Percentiles rank a stretch among this genome's conserved stretches.
Evolutionary conservation across 768 basidiomycete genomes (phyloP).

Genomic region (Tylopilus felleus): DNA sequence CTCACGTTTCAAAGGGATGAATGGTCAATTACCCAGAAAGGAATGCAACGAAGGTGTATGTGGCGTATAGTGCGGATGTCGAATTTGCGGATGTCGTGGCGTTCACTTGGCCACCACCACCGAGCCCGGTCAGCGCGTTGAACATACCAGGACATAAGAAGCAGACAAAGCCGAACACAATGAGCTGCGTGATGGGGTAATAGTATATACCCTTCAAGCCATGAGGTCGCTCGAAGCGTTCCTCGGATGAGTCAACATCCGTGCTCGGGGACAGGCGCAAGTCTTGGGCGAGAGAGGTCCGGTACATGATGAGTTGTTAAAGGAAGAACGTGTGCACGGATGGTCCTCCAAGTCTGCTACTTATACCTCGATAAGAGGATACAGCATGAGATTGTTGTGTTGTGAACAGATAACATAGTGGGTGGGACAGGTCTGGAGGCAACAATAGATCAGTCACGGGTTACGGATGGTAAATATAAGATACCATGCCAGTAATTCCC

Average conservation of each 20-base stretch:
- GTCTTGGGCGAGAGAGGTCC: not conserved
- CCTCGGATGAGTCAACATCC: not conserved
- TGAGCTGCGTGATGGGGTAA: not conserved
- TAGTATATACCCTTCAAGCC: not conserved
- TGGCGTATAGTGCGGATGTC: constrained; percentile 51
- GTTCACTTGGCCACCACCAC: not conserved
- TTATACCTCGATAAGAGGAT: not conserved
- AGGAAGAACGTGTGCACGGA: not conserved
- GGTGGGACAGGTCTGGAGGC: no score
- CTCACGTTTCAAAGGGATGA: not conserved
- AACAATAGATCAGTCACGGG: no score
- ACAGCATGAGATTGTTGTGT: no score
- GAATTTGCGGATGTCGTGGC: not conserved
- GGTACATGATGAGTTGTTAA: not conserved
- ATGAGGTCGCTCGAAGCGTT: not conserved
- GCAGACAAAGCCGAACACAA: constrained; percentile 58
- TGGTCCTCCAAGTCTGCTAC: not conserved
- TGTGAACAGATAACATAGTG: no score
- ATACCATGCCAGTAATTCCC: no score
- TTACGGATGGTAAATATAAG: no score
- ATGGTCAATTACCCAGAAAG: constrained; percentile 53
- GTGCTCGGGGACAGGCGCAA: not conserved
- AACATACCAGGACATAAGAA: constrained; percentile 67
- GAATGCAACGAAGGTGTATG: constrained; percentile 58
- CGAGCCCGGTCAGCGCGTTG: constrained; percentile 43